Conservation (phyloP, 257 asterid genomes). For the Rubia yunnanensis region DNA sequence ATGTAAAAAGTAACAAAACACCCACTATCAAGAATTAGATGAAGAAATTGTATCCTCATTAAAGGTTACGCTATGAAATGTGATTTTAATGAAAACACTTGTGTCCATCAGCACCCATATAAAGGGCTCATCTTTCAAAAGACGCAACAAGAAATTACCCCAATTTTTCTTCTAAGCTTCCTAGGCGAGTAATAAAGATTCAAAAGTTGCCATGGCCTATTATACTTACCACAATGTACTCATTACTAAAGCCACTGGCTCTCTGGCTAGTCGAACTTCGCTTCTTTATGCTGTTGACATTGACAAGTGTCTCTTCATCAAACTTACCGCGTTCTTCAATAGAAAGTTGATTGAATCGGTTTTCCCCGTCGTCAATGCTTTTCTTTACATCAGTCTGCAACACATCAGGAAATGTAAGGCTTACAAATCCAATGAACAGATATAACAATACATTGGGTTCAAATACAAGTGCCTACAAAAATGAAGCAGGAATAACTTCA, state of each 20-base stretch:
- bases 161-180: neutral
- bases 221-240: constrained; percentile 84
- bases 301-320: constrained; percentile 96
- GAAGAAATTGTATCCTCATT: neutral
- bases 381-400: constrained; percentile 72
- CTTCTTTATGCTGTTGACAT: constrained; percentile 73
- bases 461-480: neutral
- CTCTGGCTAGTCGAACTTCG: constrained; percentile 46
- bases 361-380: constrained; percentile 75
- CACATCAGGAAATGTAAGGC: constrained; percentile 10
- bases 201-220: neutral
- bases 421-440: neutral
- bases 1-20: neutral
- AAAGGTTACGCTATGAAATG: neutral
- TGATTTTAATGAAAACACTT: neutral
- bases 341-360: constrained; percentile 68
- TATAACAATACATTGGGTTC: neutral
- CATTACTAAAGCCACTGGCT: constrained; percentile 67
- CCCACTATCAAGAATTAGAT: neutral
- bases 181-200: neutral
- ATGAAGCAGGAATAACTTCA: neutral
- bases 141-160: neutral
- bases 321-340: constrained; percentile 96
- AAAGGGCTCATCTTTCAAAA: neutral
- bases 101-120: neutral